These are phyloP conservation scores for Phytophthora pistaciae DNA, from an alignment of 352 stramenopile species.

Conservation along the genomic window DNA sequence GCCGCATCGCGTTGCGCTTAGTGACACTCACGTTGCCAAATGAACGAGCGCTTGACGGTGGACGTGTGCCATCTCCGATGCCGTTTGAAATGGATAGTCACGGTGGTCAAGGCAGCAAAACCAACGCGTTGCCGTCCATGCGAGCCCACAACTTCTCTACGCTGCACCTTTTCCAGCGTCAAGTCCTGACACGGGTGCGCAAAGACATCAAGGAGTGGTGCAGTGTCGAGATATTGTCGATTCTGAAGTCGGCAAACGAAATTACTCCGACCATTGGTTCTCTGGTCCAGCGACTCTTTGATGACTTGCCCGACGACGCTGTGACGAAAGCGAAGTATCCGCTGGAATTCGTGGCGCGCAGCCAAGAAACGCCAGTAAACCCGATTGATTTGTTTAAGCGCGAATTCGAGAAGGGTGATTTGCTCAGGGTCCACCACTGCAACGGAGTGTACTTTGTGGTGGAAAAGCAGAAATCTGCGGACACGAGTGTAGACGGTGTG, in stretches of 20 bases:
- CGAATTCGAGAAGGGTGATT: slow-evolving; percentile 56
- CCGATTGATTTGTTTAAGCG: slow-evolving; percentile 71
- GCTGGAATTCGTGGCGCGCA: slow-evolving; percentile 72
- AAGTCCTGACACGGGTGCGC: slow-evolving; percentile 71
- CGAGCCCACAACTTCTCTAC: slow-evolving; percentile 61
- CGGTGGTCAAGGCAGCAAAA: slow-evolving; percentile 23
- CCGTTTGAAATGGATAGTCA: slow-evolving; percentile 69
- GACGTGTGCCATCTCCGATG: slow-evolving; percentile 42
- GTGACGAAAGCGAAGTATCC: slow-evolving; percentile 77
- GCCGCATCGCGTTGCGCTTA: slow-evolving; percentile 73
- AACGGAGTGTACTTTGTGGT: slow-evolving; percentile 82
- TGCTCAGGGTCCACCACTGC: slow-evolving; percentile 61
- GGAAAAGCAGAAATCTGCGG: slow-evolving; percentile 20
- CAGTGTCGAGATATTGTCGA: slow-evolving; percentile 82
- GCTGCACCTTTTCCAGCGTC: slow-evolving; percentile 78
- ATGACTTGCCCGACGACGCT: slow-evolving; percentile 62
- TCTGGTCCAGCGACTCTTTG: slow-evolving; percentile 81
- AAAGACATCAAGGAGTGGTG: slow-evolving; percentile 89
- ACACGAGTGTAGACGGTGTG: not conserved
- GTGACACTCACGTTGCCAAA: slow-evolving; percentile 84
- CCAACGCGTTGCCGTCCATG: slow-evolving; percentile 32
- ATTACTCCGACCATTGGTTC: slow-evolving; percentile 73
- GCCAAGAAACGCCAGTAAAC: slow-evolving; percentile 66
- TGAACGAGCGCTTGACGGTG: slow-evolving; percentile 65
- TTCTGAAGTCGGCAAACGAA: slow-evolving; percentile 69